Conservation (phyloP, 1,139 yeast genomes). For the Nadsonia commutata region DNA sequence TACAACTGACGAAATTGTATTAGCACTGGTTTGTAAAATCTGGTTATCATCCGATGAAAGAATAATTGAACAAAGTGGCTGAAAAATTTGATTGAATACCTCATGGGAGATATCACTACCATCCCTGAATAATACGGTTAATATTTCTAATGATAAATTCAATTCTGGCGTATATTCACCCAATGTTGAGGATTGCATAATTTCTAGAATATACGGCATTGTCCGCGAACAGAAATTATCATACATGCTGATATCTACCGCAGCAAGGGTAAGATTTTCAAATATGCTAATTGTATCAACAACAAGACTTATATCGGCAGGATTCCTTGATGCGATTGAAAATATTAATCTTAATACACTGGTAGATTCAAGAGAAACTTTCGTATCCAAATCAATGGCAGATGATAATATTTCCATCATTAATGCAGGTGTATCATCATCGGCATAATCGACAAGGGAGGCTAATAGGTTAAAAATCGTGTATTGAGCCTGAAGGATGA, state of each 20-base stretch:
- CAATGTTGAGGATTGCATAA: background rate
- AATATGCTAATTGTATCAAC: background rate
- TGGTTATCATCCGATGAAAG: background rate
- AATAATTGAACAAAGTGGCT: background rate
- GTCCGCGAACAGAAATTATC: background rate
- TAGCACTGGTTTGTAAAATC: background rate
- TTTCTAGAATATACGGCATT: background rate
- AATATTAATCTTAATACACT: background rate
- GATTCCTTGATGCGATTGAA: background rate
- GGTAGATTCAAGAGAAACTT: background rate
- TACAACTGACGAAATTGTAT: background rate
- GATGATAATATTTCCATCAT: background rate
- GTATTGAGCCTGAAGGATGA: no score
- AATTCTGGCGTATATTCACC: background rate
- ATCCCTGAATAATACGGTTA: background rate
- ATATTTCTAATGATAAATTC: background rate
- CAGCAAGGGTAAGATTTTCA: background rate
- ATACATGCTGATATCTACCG: background rate
- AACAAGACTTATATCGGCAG: background rate
- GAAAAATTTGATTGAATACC: background rate
- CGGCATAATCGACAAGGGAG: no score
- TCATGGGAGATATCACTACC: background rate
- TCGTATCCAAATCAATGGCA: background rate
- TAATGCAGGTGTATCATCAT: background rate
- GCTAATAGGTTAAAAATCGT: no score